Percentiles rank a stretch among this genome's conserved stretches.
Conservation (phyloP, 371 early-diverging fungal species). For the Mucor mucedo region DNA sequence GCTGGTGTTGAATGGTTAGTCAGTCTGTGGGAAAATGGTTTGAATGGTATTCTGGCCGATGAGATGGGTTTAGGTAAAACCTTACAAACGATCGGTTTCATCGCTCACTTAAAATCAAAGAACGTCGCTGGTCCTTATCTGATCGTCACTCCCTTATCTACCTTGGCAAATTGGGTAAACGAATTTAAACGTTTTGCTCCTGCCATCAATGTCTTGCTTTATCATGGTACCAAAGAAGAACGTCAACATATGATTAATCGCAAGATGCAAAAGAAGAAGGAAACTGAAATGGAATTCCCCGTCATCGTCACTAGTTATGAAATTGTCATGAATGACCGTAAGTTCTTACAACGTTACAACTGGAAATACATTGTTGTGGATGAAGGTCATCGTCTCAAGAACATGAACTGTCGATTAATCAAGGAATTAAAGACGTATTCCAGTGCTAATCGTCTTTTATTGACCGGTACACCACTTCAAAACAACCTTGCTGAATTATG, state of each 20-base stretch:
- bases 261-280: conserved; percentile 63
- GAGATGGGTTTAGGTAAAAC: conserved; percentile 99
- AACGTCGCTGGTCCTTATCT: conserved; percentile 93
- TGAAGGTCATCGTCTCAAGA: conserved; percentile 96
- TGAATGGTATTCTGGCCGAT: conserved; percentile 98
- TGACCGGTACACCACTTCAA: conserved; percentile 96
- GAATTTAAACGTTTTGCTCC: conserved; percentile 95
- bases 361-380: conserved; percentile 96
- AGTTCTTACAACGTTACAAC: conserved; percentile 65
- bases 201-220: conserved; percentile 84
- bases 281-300: conserved; percentile 63
- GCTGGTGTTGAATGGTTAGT: conserved; percentile 99
- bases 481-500: conserved; percentile 94
- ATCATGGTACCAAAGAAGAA: conserved; percentile 87
- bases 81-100: conserved; percentile 94
- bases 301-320: conserved; percentile 93
- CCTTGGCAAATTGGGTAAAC: conserved; percentile 96
- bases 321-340: conserved; percentile 86
- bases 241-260: conserved; percentile 78
- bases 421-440: conserved; percentile 82
- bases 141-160: conserved; percentile 96
- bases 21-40: conserved; percentile 95
- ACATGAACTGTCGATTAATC: conserved; percentile 89
- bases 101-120: conserved; percentile 83
- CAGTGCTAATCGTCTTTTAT: conserved; percentile 84